phyloP scores from a whole-genome alignment of 169 alveolate species.

The Plasmodium knowlesi region DNA sequence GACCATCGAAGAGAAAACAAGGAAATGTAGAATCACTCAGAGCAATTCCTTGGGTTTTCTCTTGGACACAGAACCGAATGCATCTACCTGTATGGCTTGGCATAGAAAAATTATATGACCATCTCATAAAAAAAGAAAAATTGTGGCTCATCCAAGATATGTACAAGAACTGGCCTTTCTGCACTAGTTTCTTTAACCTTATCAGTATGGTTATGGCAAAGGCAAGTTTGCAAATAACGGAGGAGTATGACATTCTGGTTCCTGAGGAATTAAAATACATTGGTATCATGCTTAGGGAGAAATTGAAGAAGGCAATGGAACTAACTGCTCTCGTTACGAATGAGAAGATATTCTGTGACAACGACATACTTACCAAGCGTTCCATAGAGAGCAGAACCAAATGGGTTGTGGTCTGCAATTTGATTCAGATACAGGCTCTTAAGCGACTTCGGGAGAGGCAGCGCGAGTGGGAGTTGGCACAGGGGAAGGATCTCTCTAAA shows the following conservation, averaged over 20 bases:
- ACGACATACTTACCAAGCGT: slow-evolving; percentile 77
- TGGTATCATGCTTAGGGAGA: slow-evolving; percentile 71
- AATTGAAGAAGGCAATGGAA: slow-evolving; percentile 65
- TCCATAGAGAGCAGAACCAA: slow-evolving; percentile 76
- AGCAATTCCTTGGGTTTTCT: slow-evolving; percentile 92
- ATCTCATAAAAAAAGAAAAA: slow-evolving; percentile 59
- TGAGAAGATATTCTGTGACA: slow-evolving; percentile 79
- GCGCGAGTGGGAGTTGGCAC: not conserved
- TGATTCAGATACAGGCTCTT: slow-evolving; percentile 80
- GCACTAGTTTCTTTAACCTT: slow-evolving; percentile 85
- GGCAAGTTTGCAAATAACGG: slow-evolving; percentile 79
- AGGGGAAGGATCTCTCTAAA: not conserved
- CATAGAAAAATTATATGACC: slow-evolving; percentile 77
- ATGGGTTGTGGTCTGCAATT: slow-evolving; percentile 77
- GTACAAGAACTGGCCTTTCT: slow-evolving; percentile 88
- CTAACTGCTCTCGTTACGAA: slow-evolving; percentile 78
- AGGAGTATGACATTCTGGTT: slow-evolving; percentile 80
- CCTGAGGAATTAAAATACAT: slow-evolving; percentile 67
- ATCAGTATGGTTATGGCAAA: slow-evolving; percentile 87
- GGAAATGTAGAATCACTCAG: slow-evolving; percentile 88
- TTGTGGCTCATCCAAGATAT: slow-evolving; percentile 78
- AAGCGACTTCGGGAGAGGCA: slow-evolving; percentile 54
- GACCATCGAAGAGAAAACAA: slow-evolving; percentile 87
- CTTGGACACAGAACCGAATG: slow-evolving; percentile 89
- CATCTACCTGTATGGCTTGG: slow-evolving; percentile 91